A percentile compares a stretch with the other conserved stretches of the same genome.
These are phyloP conservation scores for Luvunga scandens DNA, from an alignment of 345 rosid genomes.

Conservation along the genomic window DNA sequence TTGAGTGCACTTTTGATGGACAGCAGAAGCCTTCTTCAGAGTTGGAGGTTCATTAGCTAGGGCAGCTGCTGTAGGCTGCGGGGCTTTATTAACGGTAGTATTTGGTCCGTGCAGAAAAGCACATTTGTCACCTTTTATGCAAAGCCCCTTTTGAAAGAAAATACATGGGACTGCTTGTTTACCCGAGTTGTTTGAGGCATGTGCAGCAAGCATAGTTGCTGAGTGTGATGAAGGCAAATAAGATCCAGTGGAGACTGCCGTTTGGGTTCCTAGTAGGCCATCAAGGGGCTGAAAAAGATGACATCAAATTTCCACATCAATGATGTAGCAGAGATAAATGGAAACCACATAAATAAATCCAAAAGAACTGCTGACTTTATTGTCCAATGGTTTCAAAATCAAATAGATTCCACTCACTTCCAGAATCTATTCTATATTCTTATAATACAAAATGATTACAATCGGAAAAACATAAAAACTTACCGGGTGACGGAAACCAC, in stretches of 20 bases:
- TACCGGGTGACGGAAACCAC: conserved; percentile 93
- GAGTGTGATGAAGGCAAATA: conserved; percentile 29
- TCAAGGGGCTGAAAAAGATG: conserved; percentile 76
- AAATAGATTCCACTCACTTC: background rate
- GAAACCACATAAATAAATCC: background rate
- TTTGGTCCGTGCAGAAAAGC: conserved; percentile 68
- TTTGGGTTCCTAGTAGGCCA: conserved; percentile 71
- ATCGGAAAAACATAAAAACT: conserved; percentile 31
- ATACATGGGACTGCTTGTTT: conserved; percentile 78
- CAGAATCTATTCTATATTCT: background rate
- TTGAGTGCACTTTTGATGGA: conserved; percentile 36
- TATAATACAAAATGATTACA: background rate
- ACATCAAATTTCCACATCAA: conserved; percentile 9
- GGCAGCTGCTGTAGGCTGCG: conserved; percentile 31
- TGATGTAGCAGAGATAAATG: background rate
- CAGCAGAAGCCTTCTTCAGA: conserved; percentile 32
- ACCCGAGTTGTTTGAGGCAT: conserved; percentile 30
- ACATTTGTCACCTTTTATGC: conserved; percentile 86
- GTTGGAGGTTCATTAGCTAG: conserved; percentile 33
- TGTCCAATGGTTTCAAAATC: background rate
- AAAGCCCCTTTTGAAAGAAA: conserved; percentile 78
- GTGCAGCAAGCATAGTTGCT: conserved; percentile 5
- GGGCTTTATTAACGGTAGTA: conserved; percentile 36
- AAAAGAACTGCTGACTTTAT: background rate
- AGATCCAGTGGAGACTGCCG: conserved; percentile 43